These are phyloP conservation scores for Claviceps arundinis DNA, from an alignment of 2,329 filamentous ascomycete species.

Conservation along the genomic window DNA sequence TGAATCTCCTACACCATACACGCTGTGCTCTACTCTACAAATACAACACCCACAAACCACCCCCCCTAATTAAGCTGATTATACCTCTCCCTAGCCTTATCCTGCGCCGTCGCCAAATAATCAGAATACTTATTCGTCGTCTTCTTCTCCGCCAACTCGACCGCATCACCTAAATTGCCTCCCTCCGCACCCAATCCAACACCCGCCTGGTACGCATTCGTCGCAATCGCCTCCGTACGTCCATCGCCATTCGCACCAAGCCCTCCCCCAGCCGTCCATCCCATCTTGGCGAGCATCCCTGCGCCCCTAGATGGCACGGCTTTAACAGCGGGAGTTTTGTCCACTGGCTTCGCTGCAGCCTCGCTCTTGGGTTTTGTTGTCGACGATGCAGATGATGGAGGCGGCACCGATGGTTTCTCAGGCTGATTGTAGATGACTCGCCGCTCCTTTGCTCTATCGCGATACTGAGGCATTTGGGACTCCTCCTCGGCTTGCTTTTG, in stretches of 20 bases:
- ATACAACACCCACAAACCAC: too few relatives aligned
- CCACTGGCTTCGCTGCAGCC: constrained; percentile 5
- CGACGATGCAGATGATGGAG: neutral
- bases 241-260: constrained; percentile 51
- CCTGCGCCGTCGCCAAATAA: constrained; percentile 51
- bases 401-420: constrained; percentile 31
- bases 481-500: constrained; percentile 18
- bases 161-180: constrained; percentile 55
- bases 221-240: constrained; percentile 48
- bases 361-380: constrained; percentile 24
- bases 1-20: too few relatives aligned
- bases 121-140: constrained; percentile 47
- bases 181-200: constrained; percentile 58
- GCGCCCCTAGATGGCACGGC: constrained; percentile 47
- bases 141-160: constrained; percentile 46
- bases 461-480: constrained; percentile 29
- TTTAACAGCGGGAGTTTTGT: constrained; percentile 10
- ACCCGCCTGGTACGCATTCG: constrained; percentile 52
- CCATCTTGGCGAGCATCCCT: constrained; percentile 58
- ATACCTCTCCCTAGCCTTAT: constrained; percentile 53
- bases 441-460: constrained; percentile 56
- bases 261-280: constrained; percentile 52
- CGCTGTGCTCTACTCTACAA: too few relatives aligned
- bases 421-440: constrained; percentile 49
- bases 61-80: constrained; percentile 31